Conservation (phyloP, 345 rosid genomes). For the Raphanus sativus region DNA sequence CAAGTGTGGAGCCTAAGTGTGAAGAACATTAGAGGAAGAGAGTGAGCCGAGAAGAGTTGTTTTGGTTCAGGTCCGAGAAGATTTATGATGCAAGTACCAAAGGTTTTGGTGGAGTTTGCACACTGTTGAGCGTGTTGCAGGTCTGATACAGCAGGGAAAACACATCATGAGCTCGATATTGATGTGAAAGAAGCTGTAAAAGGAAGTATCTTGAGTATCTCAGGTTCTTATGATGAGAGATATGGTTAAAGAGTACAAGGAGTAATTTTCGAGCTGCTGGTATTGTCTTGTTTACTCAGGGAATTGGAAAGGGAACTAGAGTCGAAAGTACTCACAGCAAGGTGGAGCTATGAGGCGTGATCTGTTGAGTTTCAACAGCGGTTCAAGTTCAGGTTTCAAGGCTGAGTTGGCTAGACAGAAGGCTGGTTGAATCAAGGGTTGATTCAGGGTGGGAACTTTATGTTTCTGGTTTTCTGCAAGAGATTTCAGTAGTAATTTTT, state of each 20-base stretch:
- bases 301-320: neutral
- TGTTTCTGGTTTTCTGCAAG: neutral
- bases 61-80: neutral
- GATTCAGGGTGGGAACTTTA: neutral
- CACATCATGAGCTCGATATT: neutral
- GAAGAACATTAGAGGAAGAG: neutral
- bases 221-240: neutral
- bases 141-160: neutral
- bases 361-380: neutral
- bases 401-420: neutral
- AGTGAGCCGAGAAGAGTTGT: neutral
- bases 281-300: neutral
- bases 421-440: neutral
- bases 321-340: neutral
- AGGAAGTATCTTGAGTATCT: neutral
- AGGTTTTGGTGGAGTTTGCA: neutral
- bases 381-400: neutral
- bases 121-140: neutral
- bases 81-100: neutral
- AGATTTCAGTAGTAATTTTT: neutral
- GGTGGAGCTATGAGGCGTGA: neutral
- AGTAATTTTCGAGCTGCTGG: neutral
- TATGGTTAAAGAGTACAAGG: neutral
- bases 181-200: neutral
- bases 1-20: neutral